These are phyloP conservation scores for Funneliformis geosporum DNA, from an alignment of 192 early-diverging fungal genomes.

Conservation along the genomic window DNA sequence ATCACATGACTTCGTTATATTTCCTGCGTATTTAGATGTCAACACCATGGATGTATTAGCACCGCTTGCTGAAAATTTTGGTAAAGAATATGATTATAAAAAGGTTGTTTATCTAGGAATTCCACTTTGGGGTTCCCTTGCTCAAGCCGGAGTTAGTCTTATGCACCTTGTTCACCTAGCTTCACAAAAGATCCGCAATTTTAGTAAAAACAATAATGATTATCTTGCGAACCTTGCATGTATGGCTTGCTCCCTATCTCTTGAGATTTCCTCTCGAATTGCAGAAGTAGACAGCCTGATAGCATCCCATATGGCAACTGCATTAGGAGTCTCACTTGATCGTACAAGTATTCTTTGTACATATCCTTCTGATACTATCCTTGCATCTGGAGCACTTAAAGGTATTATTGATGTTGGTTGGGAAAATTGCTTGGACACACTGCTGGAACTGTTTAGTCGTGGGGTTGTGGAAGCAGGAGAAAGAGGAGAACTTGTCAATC, in stretches of 20 bases:
- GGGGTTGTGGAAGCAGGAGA: no score
- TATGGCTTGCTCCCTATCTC: background rate
- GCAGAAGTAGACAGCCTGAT: background rate
- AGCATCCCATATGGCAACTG: conserved; percentile 8
- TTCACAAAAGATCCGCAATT: conserved; percentile 19
- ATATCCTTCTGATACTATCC: background rate
- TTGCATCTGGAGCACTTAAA: no score
- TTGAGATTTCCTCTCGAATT: conserved; percentile 5
- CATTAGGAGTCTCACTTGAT: conserved; percentile 8
- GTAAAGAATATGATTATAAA: background rate
- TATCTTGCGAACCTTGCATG: conserved; percentile 6
- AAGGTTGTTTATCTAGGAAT: background rate
- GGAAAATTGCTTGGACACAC: no score
- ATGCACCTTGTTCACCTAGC: background rate
- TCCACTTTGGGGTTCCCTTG: background rate
- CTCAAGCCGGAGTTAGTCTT: background rate
- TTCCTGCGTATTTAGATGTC: background rate
- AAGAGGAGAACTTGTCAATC: no score
- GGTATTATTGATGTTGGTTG: no score
- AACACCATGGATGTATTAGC: background rate
- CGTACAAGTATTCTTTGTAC: conserved; percentile 18
- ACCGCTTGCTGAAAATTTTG: background rate
- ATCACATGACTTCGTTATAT: background rate
- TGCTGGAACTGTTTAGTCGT: no score
- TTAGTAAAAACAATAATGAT: conserved; percentile 11